Evolutionary conservation across 495 filamentous ascomycete genomes (phyloP).

Genomic region (Aspergillus egyptiacus): DNA sequence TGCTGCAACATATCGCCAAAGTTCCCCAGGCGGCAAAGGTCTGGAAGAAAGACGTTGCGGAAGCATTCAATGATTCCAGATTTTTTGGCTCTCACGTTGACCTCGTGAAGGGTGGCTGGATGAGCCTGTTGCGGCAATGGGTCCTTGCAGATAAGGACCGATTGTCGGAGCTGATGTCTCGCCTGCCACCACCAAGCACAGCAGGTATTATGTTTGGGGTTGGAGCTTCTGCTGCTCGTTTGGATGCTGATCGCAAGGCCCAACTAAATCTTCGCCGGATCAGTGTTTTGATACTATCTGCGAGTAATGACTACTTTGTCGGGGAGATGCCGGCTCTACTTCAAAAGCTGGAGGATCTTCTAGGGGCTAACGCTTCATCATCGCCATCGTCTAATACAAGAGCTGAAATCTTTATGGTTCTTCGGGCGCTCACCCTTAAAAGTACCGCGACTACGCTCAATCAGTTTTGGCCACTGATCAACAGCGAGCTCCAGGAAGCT

Average conservation of each 20-base stretch:
- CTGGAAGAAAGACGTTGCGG: slow-evolving; percentile 88
- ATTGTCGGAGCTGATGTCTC: slow-evolving; percentile 69
- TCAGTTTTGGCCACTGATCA: slow-evolving; percentile 83
- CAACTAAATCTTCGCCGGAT: slow-evolving; percentile 86
- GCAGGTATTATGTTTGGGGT: slow-evolving; percentile 98
- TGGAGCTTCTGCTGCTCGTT: slow-evolving; percentile 85
- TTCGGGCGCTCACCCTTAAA: slow-evolving; percentile 73
- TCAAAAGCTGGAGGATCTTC: slow-evolving; percentile 81
- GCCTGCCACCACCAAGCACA: slow-evolving; percentile 80
- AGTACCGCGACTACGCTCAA: slow-evolving; percentile 71
- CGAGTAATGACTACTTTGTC: slow-evolving; percentile 69
- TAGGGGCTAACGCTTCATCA: slow-evolving; percentile 77
- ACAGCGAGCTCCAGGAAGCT: slow-evolving; percentile 76
- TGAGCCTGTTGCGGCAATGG: slow-evolving; percentile 79
- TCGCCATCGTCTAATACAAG: slow-evolving; percentile 87
- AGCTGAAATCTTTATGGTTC: slow-evolving; percentile 82
- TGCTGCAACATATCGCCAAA: slow-evolving; percentile 71
- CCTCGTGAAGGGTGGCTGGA: slow-evolving; percentile 68
- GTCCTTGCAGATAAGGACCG: slow-evolving; percentile 79
- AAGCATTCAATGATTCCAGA: slow-evolving; percentile 83
- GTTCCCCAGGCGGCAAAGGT: slow-evolving; percentile 74
- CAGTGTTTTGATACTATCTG: slow-evolving; percentile 68
- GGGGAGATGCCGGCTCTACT: slow-evolving; percentile 64
- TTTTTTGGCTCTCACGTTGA: slow-evolving; percentile 67
- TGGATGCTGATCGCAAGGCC: slow-evolving; percentile 89